phyloP scores from a whole-genome alignment of 2,329 filamentous ascomycete species.

The Claviceps pazoutovae region DNA sequence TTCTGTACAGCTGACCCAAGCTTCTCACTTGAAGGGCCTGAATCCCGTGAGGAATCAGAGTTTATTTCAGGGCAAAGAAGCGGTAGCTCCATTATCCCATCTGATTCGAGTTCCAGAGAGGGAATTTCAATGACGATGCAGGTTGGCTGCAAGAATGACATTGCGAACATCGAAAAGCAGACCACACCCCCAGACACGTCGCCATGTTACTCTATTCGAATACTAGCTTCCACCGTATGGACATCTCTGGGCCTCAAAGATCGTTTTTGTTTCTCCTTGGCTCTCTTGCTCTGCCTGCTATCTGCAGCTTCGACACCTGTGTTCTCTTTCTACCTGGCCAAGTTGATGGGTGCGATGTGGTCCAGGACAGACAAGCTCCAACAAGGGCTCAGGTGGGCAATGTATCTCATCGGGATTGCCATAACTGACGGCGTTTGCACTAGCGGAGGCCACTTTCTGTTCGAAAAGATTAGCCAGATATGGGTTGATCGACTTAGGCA shows the following conservation, averaged over 20 bases:
- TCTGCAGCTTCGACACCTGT: slow-evolving; percentile 55
- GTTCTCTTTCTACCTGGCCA: slow-evolving; percentile 65
- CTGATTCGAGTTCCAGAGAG: neutral
- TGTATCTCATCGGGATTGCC: slow-evolving; percentile 55
- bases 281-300: slow-evolving; percentile 45
- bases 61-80: neutral
- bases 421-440: slow-evolving; percentile 49
- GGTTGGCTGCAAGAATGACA: neutral
- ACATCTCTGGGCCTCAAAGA: slow-evolving; percentile 41
- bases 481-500: slow-evolving; percentile 65
- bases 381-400: slow-evolving; percentile 50
- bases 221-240: slow-evolving; percentile 47
- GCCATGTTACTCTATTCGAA: neutral
- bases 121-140: neutral
- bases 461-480: slow-evolving; percentile 56
- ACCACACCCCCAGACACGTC: neutral
- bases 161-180: neutral
- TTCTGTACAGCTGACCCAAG: neutral
- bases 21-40: neutral
- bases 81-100: neutral
- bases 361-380: slow-evolving; percentile 31
- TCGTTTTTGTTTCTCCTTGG: slow-evolving; percentile 41
- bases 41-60: neutral
- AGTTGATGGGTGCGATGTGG: slow-evolving; percentile 59
- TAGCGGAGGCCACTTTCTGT: slow-evolving; percentile 53